phyloP scores from a whole-genome alignment of 1,139 yeast genomes.

The Magnusiomyces ingens region DNA sequence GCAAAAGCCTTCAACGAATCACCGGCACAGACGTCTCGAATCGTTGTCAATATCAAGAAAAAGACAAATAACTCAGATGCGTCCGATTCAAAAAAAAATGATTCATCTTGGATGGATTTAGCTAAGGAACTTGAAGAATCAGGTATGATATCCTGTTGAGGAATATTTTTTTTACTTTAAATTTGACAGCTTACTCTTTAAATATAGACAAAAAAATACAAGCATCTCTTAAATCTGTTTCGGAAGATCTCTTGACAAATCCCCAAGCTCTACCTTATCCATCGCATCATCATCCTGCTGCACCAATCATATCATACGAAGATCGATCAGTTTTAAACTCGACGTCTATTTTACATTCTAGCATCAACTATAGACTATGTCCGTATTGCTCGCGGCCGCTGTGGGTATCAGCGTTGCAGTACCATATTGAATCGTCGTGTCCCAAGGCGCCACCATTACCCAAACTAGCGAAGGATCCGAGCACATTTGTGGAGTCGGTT shows the following conservation, averaged over 20 bases:
- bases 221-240: neutral
- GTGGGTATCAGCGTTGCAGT: slow-evolving; percentile 22
- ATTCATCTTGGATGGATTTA: slow-evolving; percentile 13
- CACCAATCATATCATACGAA: slow-evolving; percentile 14
- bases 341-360: slow-evolving; percentile 21
- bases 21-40: slow-evolving; percentile 11
- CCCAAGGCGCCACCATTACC: slow-evolving; percentile 13
- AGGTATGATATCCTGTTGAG: slow-evolving; percentile 5
- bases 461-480: neutral
- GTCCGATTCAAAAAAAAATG: neutral
- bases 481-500: neutral
- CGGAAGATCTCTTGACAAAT: neutral
- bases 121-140: slow-evolving; percentile 11
- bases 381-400: slow-evolving; percentile 31
- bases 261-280: neutral
- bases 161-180: neutral
- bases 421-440: slow-evolving; percentile 23
- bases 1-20: slow-evolving; percentile 14
- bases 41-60: slow-evolving; percentile 1
- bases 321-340: slow-evolving; percentile 13
- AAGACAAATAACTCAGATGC: neutral
- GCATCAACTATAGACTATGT: slow-evolving; percentile 28
- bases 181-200: neutral
- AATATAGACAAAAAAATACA: slow-evolving; percentile 5
- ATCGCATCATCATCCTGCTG: slow-evolving; percentile 9